phyloP scores from a whole-genome alignment of 2,329 filamentous ascomycete genomes.

The Zymoseptoria ardabiliae region DNA sequence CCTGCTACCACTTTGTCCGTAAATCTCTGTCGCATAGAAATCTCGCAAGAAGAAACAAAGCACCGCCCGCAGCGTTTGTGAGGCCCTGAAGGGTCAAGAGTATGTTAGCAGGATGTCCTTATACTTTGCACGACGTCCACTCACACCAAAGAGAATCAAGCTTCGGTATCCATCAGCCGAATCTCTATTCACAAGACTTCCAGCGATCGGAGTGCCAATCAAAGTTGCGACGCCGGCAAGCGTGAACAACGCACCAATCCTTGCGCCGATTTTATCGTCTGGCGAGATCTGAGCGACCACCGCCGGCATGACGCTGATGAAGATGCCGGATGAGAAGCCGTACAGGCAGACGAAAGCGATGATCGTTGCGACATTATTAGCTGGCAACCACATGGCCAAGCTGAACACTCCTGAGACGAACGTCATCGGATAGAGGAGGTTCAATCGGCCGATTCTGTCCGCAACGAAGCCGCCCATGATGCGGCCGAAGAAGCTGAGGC shows the following conservation, averaged over 20 bases:
- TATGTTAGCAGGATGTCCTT: too few species aligned
- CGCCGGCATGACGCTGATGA: slow-evolving; percentile 55
- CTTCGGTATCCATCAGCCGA: neutral
- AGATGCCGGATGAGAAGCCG: slow-evolving; percentile 61
- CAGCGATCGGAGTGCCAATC: slow-evolving; percentile 40
- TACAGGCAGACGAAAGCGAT: slow-evolving; percentile 61
- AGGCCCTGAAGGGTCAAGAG: too few species aligned
- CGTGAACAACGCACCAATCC: slow-evolving; percentile 58
- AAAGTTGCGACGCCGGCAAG: slow-evolving; percentile 57
- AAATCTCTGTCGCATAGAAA: too few species aligned
- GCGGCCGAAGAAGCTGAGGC: slow-evolving; percentile 46
- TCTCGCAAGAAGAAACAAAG: too few species aligned
- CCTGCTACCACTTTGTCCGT: too few species aligned
- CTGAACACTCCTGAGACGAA: slow-evolving; percentile 41
- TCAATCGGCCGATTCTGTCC: slow-evolving; percentile 49
- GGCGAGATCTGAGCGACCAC: slow-evolving; percentile 64
- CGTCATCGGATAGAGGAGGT: slow-evolving; percentile 47
- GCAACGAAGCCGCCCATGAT: slow-evolving; percentile 48
- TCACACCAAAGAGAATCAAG: too few species aligned
- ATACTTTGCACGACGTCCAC: too few species aligned
- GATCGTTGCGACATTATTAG: slow-evolving; percentile 46
- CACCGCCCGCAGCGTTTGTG: too few species aligned
- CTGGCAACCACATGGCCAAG: slow-evolving; percentile 50
- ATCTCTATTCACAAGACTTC: slow-evolving; percentile 42
- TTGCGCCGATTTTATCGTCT: slow-evolving; percentile 60